A percentile compares a stretch with the other conserved stretches of the same genome.
Evolutionary conservation across 192 early-diverging fungal species (phyloP).

Genomic region (Umbelopsis isabellina): DNA sequence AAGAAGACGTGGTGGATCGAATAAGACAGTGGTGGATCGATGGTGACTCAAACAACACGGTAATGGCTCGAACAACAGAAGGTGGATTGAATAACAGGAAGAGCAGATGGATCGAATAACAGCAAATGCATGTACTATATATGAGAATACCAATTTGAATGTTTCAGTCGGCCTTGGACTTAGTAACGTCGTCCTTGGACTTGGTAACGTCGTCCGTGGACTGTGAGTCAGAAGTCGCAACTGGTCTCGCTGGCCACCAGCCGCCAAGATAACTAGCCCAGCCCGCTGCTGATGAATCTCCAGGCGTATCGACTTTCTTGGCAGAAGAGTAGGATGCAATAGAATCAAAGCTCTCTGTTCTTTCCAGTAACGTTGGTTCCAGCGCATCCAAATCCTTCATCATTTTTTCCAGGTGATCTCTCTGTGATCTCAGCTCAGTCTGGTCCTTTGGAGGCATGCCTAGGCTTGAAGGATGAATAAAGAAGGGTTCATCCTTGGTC

Average conservation of each 20-base stretch:
- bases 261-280: constrained; percentile 1
- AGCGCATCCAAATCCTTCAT: constrained; percentile 11
- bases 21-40: too few relatives aligned
- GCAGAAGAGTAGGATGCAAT: constrained; percentile 7
- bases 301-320: background rate
- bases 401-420: constrained; percentile 16
- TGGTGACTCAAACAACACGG: too few relatives aligned
- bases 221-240: background rate
- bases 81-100: too few relatives aligned
- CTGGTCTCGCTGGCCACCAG: background rate
- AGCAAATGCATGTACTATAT: too few relatives aligned
- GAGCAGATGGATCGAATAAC: too few relatives aligned
- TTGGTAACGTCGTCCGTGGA: background rate
- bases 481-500: constrained; percentile 1
- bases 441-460: constrained; percentile 11
- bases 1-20: too few relatives aligned
- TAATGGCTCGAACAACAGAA: too few relatives aligned
- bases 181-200: background rate
- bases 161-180: too few relatives aligned
- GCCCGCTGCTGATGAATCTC: background rate
- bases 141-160: too few relatives aligned
- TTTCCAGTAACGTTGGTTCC: constrained; percentile 12
- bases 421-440: constrained; percentile 1
- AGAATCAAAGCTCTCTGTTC: constrained; percentile 16
- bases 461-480: background rate